Evolutionary conservation across 805 yeast species (phyloP).

Genomic region (Candida silvicultrix): DNA sequence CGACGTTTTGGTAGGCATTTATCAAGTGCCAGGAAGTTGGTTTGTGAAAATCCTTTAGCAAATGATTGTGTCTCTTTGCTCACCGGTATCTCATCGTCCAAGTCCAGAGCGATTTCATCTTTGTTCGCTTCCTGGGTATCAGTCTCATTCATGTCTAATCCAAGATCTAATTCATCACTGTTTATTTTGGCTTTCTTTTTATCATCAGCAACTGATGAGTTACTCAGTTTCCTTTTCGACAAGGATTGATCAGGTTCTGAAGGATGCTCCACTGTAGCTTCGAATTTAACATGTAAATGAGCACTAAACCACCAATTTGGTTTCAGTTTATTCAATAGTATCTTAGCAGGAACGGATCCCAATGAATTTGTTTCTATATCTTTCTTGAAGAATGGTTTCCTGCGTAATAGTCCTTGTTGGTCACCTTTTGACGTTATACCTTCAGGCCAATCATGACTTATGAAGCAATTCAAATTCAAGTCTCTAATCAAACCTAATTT

Average conservation of each 20-base stretch:
- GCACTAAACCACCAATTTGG: conserved; percentile 86
- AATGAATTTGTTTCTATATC: conserved; percentile 57
- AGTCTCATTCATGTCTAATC: conserved; percentile 20
- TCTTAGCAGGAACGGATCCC: conserved; percentile 68
- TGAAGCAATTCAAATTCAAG: conserved; percentile 42
- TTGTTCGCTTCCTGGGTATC: conserved; percentile 12
- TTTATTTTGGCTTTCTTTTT: conserved; percentile 6
- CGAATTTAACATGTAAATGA: conserved; percentile 75
- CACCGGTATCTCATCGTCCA: conserved; percentile 10
- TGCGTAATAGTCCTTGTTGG: conserved; percentile 35
- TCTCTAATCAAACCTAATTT: conserved; percentile 41
- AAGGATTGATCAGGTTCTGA: conserved; percentile 4
- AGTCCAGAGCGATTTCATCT: conserved; percentile 29
- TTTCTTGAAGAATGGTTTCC: conserved; percentile 59
- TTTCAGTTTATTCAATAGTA: conserved; percentile 42
- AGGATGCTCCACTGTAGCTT: conserved; percentile 45
- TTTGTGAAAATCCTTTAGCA: conserved; percentile 20
- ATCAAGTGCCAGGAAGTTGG: conserved; percentile 72
- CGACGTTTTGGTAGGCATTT: conserved; percentile 67
- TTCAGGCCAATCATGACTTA: conserved; percentile 95
- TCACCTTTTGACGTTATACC: conserved; percentile 68
- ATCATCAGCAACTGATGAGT: conserved; percentile 3
- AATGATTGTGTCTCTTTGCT: background rate
- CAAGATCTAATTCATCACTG: conserved; percentile 23
- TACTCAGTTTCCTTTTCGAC: conserved; percentile 10